Evolutionary conservation across 2,329 filamentous ascomycete genomes (phyloP).

Genomic region (Fusarium lyarnte): DNA sequence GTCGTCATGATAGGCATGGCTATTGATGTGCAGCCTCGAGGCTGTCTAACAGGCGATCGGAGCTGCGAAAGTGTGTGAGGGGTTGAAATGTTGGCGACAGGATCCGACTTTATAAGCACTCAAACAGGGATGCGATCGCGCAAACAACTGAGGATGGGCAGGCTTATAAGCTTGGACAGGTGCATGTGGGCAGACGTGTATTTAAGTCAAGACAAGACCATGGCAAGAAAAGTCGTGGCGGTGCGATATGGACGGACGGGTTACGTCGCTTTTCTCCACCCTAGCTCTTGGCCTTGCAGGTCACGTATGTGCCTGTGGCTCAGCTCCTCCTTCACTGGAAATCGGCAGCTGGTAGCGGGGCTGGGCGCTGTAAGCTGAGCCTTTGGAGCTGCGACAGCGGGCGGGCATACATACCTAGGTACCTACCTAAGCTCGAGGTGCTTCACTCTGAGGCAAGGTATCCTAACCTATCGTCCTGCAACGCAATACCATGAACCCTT

Average conservation of each 20-base stretch:
- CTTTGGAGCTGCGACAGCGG: conserved; percentile 10
- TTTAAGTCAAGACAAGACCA: conserved; percentile 22
- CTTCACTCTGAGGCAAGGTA: conserved; percentile 3
- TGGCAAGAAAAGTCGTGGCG: conserved; percentile 33
- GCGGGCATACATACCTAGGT: background rate
- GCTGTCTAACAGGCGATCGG: conserved; percentile 34
- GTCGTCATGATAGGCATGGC: conserved; percentile 48
- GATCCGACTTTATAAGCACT: background rate
- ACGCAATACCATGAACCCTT: conserved; percentile 19
- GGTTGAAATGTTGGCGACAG: background rate
- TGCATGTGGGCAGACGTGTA: conserved; percentile 35
- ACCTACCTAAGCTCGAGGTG: conserved; percentile 4
- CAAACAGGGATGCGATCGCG: conserved; percentile 7
- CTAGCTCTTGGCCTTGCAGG: conserved; percentile 19
- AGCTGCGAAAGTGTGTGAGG: background rate
- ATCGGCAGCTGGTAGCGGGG: conserved; percentile 18
- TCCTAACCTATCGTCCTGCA: conserved; percentile 13
- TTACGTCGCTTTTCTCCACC: conserved; percentile 44
- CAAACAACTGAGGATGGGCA: conserved; percentile 15
- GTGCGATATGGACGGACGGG: conserved; percentile 20
- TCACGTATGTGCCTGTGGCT: conserved; percentile 38
- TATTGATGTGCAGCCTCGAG: conserved; percentile 43
- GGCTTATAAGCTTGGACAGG: conserved; percentile 38
- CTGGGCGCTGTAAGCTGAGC: conserved; percentile 28
- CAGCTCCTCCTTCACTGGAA: conserved; percentile 20